A percentile compares a stretch with the other conserved stretches of the same genome.
Evolutionary conservation across 352 stramenopile species (phyloP).

Genomic region (Thalassiosira mediterranea): DNA sequence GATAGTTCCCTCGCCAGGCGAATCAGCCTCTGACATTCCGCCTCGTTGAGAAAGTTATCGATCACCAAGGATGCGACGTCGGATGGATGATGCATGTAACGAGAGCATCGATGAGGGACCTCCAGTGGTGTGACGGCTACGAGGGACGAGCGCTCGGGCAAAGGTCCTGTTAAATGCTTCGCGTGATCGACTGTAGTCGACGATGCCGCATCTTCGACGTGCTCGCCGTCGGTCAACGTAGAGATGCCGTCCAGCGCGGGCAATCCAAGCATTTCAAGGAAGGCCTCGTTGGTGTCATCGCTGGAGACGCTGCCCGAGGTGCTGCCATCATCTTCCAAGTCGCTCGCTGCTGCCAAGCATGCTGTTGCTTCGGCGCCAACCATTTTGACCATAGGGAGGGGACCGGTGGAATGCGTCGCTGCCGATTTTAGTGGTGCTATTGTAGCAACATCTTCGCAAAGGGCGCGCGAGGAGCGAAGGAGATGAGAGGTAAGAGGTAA

Average conservation of each 20-base stretch:
- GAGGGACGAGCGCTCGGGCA: not conserved
- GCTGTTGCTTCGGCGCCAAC: not conserved
- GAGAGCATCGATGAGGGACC: slow-evolving; percentile 37
- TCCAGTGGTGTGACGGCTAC: slow-evolving; percentile 32
- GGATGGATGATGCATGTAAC: slow-evolving; percentile 36
- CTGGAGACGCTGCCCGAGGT: not conserved
- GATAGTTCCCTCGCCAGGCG: slow-evolving; percentile 25
- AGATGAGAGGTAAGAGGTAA: too few relatives aligned
- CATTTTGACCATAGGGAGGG: not conserved
- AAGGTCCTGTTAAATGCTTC: not conserved
- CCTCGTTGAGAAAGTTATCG: slow-evolving; percentile 28
- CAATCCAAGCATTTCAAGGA: slow-evolving; percentile 51
- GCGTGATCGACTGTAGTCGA: not conserved
- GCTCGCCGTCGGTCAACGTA: slow-evolving; percentile 6
- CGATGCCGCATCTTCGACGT: slow-evolving; percentile 10
- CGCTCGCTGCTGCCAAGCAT: slow-evolving; percentile 1
- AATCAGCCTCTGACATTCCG: slow-evolving; percentile 51
- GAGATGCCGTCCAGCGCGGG: slow-evolving; percentile 5
- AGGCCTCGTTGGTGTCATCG: slow-evolving; percentile 36
- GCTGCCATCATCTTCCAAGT: slow-evolving; percentile 10
- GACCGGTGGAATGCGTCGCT: too few relatives aligned
- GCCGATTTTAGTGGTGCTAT: too few relatives aligned
- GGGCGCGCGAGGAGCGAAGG: not conserved
- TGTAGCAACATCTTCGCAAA: not conserved
- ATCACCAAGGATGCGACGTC: slow-evolving; percentile 42